Evolutionary conservation across 768 basidiomycete species (phyloP).

Genomic region (Termitomyces sp.): DNA sequence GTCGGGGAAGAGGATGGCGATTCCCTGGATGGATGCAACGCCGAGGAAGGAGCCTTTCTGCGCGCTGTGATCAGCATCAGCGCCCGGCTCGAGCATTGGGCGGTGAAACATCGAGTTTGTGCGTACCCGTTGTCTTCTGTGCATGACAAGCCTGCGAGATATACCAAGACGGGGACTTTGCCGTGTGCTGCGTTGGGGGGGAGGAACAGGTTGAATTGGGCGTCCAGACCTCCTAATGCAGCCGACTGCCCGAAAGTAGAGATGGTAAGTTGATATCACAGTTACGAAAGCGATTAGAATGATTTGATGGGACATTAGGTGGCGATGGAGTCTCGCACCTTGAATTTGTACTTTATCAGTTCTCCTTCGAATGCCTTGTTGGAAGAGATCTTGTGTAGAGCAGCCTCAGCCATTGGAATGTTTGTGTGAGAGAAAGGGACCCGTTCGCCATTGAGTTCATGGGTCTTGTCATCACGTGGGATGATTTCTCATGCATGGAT

Average conservation of each 20-base stretch:
- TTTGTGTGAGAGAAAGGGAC: not conserved
- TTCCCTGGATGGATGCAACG: slow-evolving; percentile 78
- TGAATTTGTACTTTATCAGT: slow-evolving; percentile 83
- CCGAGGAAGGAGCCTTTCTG: slow-evolving; percentile 92
- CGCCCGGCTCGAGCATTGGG: not conserved
- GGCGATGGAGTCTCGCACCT: slow-evolving; percentile 29
- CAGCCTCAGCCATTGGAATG: slow-evolving; percentile 9
- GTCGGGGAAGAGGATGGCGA: slow-evolving; percentile 93
- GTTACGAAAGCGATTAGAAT: not conserved
- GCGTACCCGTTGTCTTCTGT: slow-evolving; percentile 89
- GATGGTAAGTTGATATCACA: not conserved
- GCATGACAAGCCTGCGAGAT: slow-evolving; percentile 86
- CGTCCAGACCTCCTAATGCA: slow-evolving; percentile 59
- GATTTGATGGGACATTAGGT: not conserved
- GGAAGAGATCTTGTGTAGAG: slow-evolving; percentile 60
- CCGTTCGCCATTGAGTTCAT: not conserved
- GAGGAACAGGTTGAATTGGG: slow-evolving; percentile 87
- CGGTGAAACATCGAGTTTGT: not conserved
- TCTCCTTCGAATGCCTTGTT: slow-evolving; percentile 80
- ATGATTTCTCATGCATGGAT: not conserved
- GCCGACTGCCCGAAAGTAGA: slow-evolving; percentile 41
- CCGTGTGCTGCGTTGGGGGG: slow-evolving; percentile 49
- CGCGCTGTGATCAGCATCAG: slow-evolving; percentile 40
- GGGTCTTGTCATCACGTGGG: slow-evolving; percentile 10
- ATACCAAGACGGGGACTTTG: slow-evolving; percentile 67